Percentiles rank a stretch among this genome's conserved stretches.
Evolutionary conservation across 2,329 filamentous ascomycete genomes (phyloP).

Genomic region (Hymenoscyphus fraxineus): DNA sequence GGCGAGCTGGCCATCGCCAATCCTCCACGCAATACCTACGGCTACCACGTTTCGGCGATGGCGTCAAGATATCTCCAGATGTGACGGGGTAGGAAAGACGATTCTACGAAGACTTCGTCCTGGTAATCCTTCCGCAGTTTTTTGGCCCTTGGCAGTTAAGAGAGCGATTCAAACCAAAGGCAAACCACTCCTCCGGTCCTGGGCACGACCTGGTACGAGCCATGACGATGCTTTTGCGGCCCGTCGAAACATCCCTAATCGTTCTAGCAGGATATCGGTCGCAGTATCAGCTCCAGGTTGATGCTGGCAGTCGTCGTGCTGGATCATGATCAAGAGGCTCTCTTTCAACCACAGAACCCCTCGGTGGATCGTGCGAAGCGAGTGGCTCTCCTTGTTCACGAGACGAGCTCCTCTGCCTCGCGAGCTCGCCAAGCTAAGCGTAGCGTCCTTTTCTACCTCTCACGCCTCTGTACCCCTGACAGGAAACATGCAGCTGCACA

Average conservation of each 20-base stretch:
- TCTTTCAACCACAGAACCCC: not conserved
- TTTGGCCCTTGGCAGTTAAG: not conserved
- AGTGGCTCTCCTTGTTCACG: not conserved
- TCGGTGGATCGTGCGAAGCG: not conserved
- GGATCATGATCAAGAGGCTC: not conserved
- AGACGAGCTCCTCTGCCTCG: not conserved
- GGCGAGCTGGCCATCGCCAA: not conserved
- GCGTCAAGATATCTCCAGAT: conserved; percentile 16
- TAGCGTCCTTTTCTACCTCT: not conserved
- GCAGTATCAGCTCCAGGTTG: not conserved
- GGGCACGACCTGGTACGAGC: not conserved
- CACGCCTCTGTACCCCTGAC: too few relatives aligned
- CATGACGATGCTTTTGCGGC: conserved; percentile 9
- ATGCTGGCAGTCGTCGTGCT: not conserved
- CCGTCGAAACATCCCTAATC: conserved; percentile 10
- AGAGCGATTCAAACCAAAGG: not conserved
- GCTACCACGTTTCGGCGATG: conserved; percentile 21
- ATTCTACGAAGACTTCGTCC: not conserved
- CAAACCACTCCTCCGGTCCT: conserved; percentile 10
- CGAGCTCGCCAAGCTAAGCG: not conserved
- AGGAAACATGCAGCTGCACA: not conserved
- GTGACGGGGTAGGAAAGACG: not conserved
- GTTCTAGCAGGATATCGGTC: not conserved
- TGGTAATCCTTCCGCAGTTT: not conserved
- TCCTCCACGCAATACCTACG: conserved; percentile 12